These are phyloP conservation scores for Clarireedia hainanense DNA, from an alignment of 2,329 filamentous ascomycete genomes.

Conservation along the genomic window DNA sequence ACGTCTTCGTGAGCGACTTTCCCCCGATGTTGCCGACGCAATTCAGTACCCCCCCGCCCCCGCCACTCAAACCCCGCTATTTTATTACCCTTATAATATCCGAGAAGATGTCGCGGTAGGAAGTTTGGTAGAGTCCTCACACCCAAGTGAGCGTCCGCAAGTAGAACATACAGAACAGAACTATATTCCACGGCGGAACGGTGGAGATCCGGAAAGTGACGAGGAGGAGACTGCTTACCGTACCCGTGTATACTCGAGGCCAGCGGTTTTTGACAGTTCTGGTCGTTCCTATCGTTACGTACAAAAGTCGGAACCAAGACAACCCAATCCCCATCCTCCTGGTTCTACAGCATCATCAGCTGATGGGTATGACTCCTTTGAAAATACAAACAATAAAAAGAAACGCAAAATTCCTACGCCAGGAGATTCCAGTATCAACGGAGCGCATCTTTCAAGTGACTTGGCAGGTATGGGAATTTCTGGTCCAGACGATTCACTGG, in stretches of 20 bases:
- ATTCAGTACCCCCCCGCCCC: constrained; percentile 76
- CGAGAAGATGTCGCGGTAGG: constrained; percentile 30
- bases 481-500: constrained; percentile 36
- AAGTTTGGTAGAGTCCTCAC: constrained; percentile 24
- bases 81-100: constrained; percentile 54
- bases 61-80: constrained; percentile 64
- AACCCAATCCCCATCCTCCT: constrained; percentile 46
- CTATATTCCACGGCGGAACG: constrained; percentile 41
- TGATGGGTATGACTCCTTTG: constrained; percentile 93
- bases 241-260: constrained; percentile 35
- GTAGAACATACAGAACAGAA: constrained; percentile 27
- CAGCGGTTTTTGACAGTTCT: constrained; percentile 37
- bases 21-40: constrained; percentile 72
- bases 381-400: constrained; percentile 99
- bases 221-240: constrained; percentile 41
- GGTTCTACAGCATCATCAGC: constrained; percentile 62
- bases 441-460: constrained; percentile 48
- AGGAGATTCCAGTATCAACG: constrained; percentile 50
- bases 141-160: constrained; percentile 26
- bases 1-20: constrained; percentile 77
- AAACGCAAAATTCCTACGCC: constrained; percentile 96
- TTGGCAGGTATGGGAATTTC: constrained; percentile 56
- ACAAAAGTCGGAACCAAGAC: constrained; percentile 39
- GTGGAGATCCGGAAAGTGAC: constrained; percentile 50
- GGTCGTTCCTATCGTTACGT: constrained; percentile 37